These are phyloP conservation scores for Letharia lupina DNA, from an alignment of 495 filamentous ascomycete genomes.

Conservation along the genomic window DNA sequence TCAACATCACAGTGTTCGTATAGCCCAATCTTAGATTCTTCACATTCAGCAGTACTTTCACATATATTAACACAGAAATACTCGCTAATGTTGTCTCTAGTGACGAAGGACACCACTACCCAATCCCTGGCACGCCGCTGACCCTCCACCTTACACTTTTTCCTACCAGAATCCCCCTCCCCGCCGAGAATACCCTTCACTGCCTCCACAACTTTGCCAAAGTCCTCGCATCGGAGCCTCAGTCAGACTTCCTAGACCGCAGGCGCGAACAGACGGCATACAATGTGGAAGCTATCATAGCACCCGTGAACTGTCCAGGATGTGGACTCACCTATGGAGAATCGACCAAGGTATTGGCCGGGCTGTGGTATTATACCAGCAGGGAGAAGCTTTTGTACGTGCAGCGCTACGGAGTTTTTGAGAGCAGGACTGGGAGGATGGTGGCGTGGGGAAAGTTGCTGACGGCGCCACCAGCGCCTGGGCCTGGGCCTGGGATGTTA, in stretches of 20 bases:
- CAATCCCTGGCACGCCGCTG: neutral
- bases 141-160: neutral
- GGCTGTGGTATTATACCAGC: neutral
- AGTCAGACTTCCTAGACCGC: neutral
- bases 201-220: neutral
- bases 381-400: neutral
- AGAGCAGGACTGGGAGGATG: neutral
- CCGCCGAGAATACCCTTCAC: neutral
- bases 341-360: neutral
- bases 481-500: neutral
- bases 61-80: too few relatives aligned
- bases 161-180: neutral
- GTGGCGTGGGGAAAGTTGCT: neutral
- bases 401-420: neutral
- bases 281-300: neutral
- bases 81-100: neutral
- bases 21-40: too few relatives aligned
- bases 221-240: neutral
- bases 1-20: neutral
- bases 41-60: too few relatives aligned
- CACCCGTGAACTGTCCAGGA: neutral
- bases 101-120: neutral
- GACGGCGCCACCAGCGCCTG: neutral
- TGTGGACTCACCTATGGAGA: neutral
- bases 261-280: neutral